Base-by-base conservation (phyloP, 768 basidiomycete species). In the Leccinum disarticulatum region DNA sequence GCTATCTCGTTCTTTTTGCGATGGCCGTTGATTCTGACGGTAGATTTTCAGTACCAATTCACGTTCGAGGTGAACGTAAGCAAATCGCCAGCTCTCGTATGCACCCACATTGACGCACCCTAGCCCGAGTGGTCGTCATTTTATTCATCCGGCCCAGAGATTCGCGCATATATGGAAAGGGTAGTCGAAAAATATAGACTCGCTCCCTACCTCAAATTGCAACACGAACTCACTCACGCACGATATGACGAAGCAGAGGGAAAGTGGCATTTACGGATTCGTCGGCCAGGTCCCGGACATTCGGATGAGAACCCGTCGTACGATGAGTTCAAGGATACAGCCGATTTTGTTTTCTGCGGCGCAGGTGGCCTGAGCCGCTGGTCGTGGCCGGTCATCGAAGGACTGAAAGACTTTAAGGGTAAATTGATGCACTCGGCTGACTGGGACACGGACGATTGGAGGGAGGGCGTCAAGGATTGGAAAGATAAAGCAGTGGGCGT, bases 141-240 rank as follows among this genome's bases (percentile, higher is more conserved):
- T 71, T 87, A 87, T 59, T 78, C 85, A 4, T 74, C 82, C 6
- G 85, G 85, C 3, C 69, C 77, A 5, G 86, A 90, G 67, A 87
- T 90, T 33, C 80, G 73, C 25, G 70, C 72, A 6, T 84, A 88
- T 65, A 66, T 88, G 22, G 73, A 83, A 58, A 70, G 72, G 27
- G 77, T 86, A n/a, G 84, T 81, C 17, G 81, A 83, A 41, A 85
- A 83, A 66, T 86, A 84, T 68, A 76, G 81, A 55, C 75, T 89
- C 28, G 68, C 73, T 57, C 76, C 74, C 7, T 81, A 81, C 68
- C 82, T 87, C 66, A 80, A 80, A 48, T 77, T 87, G 1, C 75
- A 76, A 15, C 85, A 87, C 64, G 81, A 84, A 57, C 71, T 89
- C 56, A 73, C 77, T 0, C 71, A 77, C 36, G 84, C 85, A 6